These are phyloP conservation scores for Tulasnella sp. DNA, from an alignment of 768 basidiomycete genomes.

Conservation along the genomic window DNA sequence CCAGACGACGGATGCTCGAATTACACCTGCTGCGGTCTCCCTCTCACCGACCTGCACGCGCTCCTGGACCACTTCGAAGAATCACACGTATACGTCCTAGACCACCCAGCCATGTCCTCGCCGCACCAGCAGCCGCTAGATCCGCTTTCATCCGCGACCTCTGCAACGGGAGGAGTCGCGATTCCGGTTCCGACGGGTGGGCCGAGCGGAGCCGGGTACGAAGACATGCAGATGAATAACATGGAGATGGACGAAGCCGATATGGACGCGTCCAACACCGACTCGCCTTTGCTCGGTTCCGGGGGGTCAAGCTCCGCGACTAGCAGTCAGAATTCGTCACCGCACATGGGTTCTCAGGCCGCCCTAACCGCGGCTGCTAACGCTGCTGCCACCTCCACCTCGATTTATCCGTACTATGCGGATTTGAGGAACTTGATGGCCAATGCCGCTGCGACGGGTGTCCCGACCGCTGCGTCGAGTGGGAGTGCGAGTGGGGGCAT, in stretches of 20 bases:
- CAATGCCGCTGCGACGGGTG: not conserved
- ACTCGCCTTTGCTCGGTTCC: slow-evolving; percentile 16
- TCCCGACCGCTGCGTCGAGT: not conserved
- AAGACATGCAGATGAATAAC: slow-evolving; percentile 14
- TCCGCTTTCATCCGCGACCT: slow-evolving; percentile 32
- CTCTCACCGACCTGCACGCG: slow-evolving; percentile 67
- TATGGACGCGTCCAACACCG: slow-evolving; percentile 5
- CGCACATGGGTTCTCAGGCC: slow-evolving; percentile 17
- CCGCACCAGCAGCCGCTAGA: too few relatives aligned
- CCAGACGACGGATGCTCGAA: slow-evolving; percentile 80
- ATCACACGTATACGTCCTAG: slow-evolving; percentile 70
- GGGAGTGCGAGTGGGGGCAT: not conserved
- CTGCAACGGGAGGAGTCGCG: slow-evolving; percentile 26
- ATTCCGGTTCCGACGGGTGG: slow-evolving; percentile 10
- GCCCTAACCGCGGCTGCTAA: not conserved
- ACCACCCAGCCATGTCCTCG: slow-evolving; percentile 30
- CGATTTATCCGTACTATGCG: slow-evolving; percentile 14
- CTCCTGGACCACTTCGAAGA: slow-evolving; percentile 91
- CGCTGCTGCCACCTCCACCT: not conserved
- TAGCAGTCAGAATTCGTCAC: not conserved
- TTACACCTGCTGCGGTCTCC: slow-evolving; percentile 82
- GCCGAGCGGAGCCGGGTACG: not conserved
- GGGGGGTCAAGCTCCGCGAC: slow-evolving; percentile 11
- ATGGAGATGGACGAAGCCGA: slow-evolving; percentile 21
- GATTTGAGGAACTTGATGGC: slow-evolving; percentile 17